These are phyloP conservation scores for Jacaranda copaia DNA, from an alignment of 257 asterid genomes.

Conservation along the genomic window DNA sequence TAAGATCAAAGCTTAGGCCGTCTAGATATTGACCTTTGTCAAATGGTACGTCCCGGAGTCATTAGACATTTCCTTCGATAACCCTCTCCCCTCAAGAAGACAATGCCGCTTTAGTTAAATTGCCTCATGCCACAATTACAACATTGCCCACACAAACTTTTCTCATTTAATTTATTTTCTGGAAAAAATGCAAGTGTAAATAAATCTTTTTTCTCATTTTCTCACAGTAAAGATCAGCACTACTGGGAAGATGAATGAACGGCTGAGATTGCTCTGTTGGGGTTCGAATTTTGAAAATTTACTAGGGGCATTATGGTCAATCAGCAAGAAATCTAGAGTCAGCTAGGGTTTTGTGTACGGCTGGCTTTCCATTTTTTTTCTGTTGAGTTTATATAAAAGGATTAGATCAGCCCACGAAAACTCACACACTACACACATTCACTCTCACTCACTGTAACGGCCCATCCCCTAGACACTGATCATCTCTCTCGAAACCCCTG, in stretches of 20 bases:
- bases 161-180: no score
- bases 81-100: neutral
- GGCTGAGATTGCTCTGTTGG: conserved; percentile 34
- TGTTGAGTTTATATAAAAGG: conserved; percentile 36
- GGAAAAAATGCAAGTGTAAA: neutral
- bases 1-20: neutral
- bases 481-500: conserved; percentile 31
- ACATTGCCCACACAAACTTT: neutral
- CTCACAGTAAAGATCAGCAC: conserved; percentile 1
- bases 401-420: conserved; percentile 44
- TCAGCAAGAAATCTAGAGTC: conserved; percentile 10
- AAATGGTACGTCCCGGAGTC: neutral
- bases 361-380: conserved; percentile 41
- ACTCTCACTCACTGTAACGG: conserved; percentile 24
- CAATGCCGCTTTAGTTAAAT: neutral
- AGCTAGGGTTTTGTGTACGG: conserved; percentile 73
- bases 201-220: neutral
- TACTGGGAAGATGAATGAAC: conserved; percentile 11
- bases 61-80: neutral
- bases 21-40: neutral
- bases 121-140: neutral
- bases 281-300: conserved; percentile 49
- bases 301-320: conserved; percentile 53
- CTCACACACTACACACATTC: conserved; percentile 31
- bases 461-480: conserved; percentile 27